phyloP scores from a whole-genome alignment of 169 alveolate species.

The Plasmodium adleri region DNA sequence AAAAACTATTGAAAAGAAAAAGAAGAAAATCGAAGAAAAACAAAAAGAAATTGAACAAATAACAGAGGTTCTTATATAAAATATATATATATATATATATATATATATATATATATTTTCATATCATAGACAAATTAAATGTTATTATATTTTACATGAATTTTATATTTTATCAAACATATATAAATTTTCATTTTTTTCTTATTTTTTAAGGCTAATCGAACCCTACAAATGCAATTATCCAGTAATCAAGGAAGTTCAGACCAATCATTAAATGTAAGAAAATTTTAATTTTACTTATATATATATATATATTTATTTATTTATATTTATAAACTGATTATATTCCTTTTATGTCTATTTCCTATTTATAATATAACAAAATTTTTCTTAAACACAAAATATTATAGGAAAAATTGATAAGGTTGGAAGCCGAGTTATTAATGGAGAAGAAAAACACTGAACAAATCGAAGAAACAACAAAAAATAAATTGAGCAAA shows the following conservation, averaged over 20 bases:
- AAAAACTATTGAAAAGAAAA: slow-evolving; percentile 18
- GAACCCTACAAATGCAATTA: slow-evolving; percentile 27
- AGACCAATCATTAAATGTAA: slow-evolving; percentile 33
- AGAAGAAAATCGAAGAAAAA: slow-evolving; percentile 24
- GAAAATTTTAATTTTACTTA: no score
- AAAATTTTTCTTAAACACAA: background rate
- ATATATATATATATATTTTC: background rate
- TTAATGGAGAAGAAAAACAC: slow-evolving; percentile 68
- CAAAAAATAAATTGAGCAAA: slow-evolving; percentile 74
- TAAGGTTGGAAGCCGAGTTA: slow-evolving; percentile 65
- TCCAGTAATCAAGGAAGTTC: slow-evolving; percentile 32
- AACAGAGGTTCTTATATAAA: slow-evolving; percentile 22
- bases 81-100: slow-evolving; percentile 1
- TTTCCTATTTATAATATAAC: background rate
- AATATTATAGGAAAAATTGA: slow-evolving; percentile 58
- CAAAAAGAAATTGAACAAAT: slow-evolving; percentile 48
- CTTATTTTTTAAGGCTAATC: slow-evolving; percentile 28
- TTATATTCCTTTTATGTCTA: background rate
- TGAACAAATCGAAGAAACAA: slow-evolving; percentile 47
- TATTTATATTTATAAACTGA: no score
- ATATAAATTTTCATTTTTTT: slow-evolving; percentile 7
- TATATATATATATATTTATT: no score
- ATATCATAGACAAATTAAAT: background rate
- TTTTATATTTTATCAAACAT: background rate
- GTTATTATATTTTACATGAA: background rate